Conservation (phyloP, 345 rosid species). For the rapeseed (Brassica napus) region Da-Ae NC_063442.1:622501-623000, state of each 20-base stretch:
- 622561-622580: neutral
- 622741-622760: slow-evolving; percentile 20
- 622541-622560: neutral
- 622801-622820: slow-evolving; percentile 74
- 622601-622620: slow-evolving; percentile 94
- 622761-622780: slow-evolving; percentile 82
- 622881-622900: slow-evolving; percentile 43
- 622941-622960: slow-evolving; percentile 94
- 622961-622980: slow-evolving; percentile 83
- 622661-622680: slow-evolving; percentile 75
- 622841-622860: slow-evolving; percentile 23
- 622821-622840: slow-evolving; percentile 54
- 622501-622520: slow-evolving; percentile 52
- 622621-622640: slow-evolving; percentile 76
- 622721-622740: neutral
- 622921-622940: slow-evolving; percentile 49
- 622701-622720: neutral
- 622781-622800: slow-evolving; percentile 72
- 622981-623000: slow-evolving; percentile 79
- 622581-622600: slow-evolving; percentile 54
- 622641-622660: slow-evolving; percentile 50
- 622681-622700: neutral
- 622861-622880: slow-evolving; percentile 20
- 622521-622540: slow-evolving; percentile 12
- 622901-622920: neutral